Evolutionary conservation across 768 basidiomycete genomes (phyloP), one percentile per base, ranked within the genome.

Genomic region (Pleurotus pulmonarius): DNA sequence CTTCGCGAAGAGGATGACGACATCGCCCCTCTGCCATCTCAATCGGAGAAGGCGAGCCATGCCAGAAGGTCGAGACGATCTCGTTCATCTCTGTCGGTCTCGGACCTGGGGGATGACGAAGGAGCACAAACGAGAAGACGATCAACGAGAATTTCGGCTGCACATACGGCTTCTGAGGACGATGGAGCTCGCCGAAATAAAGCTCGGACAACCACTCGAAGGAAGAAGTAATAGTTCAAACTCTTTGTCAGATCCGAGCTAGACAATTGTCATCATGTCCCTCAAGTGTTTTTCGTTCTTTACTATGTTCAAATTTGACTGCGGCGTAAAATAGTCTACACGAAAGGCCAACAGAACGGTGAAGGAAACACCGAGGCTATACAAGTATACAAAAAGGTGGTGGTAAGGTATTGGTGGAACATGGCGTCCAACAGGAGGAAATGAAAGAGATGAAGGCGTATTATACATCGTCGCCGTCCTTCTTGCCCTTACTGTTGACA

Each of bases 61-160:
- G 64, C 69, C 3, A 65, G 64, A 16, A 64, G 64, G 24, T 54
- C 67, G 11, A 41, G 59, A 8, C 63, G 65, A 20, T 70, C 67
- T 39, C 59, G 60, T 3, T 64, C 73, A 22, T 69, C 74, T 3
- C 67, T 70, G 37, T 58, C 65, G 16, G 68, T 72, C 2, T 67
- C 68, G 16, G 74, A 75, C 49, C 45, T 64, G 11, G 67, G 65
- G 20, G 73, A 72, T 40, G 72, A 72, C 18, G 65, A 52, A 34
- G 72, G 69, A 6, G 60, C 69, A 8, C 69, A 70, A 60, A 75
- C 75, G 5, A 68, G 77, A 57, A 67, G 79, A 55, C 64, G 79
- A 56, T 81, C 79, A 24, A 75, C 78, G 18, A 72, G 79, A 56
- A 57, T 81, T 56, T 68, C 73, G 24, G 65, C 64, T 11, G 51